phyloP scores from a whole-genome alignment of 208 protist species.

The Leishmania amazonensis region DNA sequence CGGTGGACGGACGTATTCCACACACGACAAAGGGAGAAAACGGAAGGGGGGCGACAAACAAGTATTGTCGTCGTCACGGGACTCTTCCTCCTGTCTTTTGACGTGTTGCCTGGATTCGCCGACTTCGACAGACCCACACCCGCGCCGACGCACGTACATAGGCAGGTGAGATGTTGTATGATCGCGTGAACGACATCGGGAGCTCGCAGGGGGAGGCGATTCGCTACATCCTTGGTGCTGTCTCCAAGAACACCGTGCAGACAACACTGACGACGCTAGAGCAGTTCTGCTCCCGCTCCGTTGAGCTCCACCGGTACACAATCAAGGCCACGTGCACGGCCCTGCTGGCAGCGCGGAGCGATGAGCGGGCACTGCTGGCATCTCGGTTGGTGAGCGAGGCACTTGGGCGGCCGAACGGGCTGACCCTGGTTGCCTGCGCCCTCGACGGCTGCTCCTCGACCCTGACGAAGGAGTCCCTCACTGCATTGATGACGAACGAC shows the following conservation, averaged over 20 bases:
- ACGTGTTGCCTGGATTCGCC: neutral
- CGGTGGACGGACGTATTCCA: neutral
- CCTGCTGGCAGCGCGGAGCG: constrained; percentile 37
- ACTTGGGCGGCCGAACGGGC: constrained; percentile 66
- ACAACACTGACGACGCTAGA: constrained; percentile 71
- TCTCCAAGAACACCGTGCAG: constrained; percentile 76
- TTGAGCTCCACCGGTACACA: constrained; percentile 65
- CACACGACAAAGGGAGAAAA: constrained; percentile 16
- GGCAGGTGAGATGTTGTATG: constrained; percentile 58
- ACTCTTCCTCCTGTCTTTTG: neutral
- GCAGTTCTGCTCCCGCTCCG: constrained; percentile 56
- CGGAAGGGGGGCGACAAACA: constrained; percentile 2
- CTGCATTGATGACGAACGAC: constrained; percentile 52
- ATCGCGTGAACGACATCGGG: constrained; percentile 78
- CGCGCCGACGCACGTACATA: neutral
- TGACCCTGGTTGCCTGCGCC: constrained; percentile 59
- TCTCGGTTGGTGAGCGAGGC: constrained; percentile 59
- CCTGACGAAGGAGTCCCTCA: constrained; percentile 55
- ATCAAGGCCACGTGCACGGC: constrained; percentile 41
- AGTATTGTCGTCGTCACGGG: neutral
- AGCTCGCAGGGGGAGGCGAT: constrained; percentile 69
- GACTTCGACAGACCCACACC: neutral
- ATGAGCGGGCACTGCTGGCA: constrained; percentile 45
- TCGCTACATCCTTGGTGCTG: constrained; percentile 69
- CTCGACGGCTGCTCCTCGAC: constrained; percentile 47